Percentiles rank a stretch among this genome's conserved stretches.
phyloP scores from a whole-genome alignment of 192 early-diverging fungal genomes.

The Umbelopsis ramanniana region DNA sequence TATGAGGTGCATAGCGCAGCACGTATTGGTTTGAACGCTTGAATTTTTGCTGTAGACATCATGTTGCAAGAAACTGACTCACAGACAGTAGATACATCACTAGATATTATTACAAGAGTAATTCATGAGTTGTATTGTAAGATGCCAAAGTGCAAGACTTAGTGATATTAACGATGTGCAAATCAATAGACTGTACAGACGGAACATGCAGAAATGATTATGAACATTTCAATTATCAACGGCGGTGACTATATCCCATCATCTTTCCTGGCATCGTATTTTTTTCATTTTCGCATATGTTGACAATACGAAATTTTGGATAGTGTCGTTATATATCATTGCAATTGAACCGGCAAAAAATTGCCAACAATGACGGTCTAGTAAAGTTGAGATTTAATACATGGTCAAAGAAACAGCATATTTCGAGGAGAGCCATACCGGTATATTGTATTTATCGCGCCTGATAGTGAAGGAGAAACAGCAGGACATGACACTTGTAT shows the following conservation, averaged over 20 bases:
- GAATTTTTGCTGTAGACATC: no score
- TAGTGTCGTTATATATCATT: constrained; percentile 24
- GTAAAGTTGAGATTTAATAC: neutral
- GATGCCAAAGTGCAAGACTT: neutral
- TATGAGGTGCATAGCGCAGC: no score
- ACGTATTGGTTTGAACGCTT: no score
- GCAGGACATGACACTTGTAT: constrained; percentile 66
- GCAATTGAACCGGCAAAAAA: constrained; percentile 63
- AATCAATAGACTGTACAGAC: constrained; percentile 19
- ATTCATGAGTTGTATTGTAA: constrained; percentile 16
- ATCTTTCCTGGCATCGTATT: neutral
- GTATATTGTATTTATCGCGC: constrained; percentile 93
- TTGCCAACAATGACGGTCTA: constrained; percentile 70
- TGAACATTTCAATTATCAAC: neutral
- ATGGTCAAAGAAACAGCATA: neutral
- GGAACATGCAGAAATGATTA: constrained; percentile 8
- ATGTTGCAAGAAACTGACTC: no score
- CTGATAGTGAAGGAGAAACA: constrained; percentile 97
- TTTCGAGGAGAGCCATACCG: constrained; percentile 34
- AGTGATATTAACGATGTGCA: constrained; percentile 6
- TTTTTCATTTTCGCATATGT: neutral
- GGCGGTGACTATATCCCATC: neutral
- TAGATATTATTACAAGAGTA: neutral
- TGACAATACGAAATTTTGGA: neutral
- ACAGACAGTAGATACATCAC: no score